Conservation (phyloP, 331 rosid genomes). For the Prunus yedoensis region DNA sequence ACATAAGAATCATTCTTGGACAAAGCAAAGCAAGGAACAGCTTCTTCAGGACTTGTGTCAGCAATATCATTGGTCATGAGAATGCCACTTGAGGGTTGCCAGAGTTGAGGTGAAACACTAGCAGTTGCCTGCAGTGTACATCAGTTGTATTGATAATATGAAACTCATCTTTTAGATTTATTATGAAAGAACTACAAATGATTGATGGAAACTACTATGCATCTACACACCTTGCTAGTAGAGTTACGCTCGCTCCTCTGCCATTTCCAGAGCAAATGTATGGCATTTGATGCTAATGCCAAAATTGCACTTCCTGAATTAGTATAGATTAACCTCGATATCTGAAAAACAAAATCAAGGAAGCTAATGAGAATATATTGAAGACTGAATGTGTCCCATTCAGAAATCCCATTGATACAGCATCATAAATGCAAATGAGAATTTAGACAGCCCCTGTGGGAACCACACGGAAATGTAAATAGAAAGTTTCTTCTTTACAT, state of each 20-base stretch:
- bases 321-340: conserved; percentile 93
- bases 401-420: neutral
- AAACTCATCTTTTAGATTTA: neutral
- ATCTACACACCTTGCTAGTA: conserved; percentile 60
- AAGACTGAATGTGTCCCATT: neutral
- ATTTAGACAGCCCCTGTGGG: neutral
- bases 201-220: conserved; percentile 20
- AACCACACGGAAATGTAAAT: too few relatives aligned
- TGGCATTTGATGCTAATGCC: conserved; percentile 94
- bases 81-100: conserved; percentile 94
- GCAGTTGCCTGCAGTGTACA: conserved; percentile 74
- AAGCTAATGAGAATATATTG: conserved; percentile 26
- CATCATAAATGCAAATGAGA: neutral
- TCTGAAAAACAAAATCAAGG: conserved; percentile 48
- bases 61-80: conserved; percentile 74
- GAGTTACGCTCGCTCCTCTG: conserved; percentile 81
- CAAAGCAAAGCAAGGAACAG: conserved; percentile 84
- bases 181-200: conserved; percentile 8
- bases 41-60: conserved; percentile 76
- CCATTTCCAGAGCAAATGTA: conserved; percentile 98
- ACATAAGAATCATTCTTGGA: conserved; percentile 92
- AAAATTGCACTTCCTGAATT: conserved; percentile 89
- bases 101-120: conserved; percentile 61
- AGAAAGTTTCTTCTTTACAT: too few relatives aligned
- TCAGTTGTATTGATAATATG: conserved; percentile 18